Base-by-base conservation (phyloP, 1,284 basidiomycete species). In the Sutorius eximius region DNA sequence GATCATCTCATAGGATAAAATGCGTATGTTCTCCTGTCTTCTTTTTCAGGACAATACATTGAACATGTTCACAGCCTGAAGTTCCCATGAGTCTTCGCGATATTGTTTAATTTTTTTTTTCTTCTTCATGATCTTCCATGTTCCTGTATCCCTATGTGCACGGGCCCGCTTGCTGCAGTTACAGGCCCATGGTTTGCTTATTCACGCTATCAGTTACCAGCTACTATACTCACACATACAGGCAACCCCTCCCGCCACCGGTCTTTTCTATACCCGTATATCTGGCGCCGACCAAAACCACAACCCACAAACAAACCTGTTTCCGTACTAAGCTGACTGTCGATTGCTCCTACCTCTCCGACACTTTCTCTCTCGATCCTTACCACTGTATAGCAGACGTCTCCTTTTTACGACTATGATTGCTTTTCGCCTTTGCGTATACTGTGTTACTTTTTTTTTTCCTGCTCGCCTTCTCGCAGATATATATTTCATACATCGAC, bases 81-180 rank as follows among this genome's bases (percentile, higher is more conserved):
- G 89, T 92, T 71, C 89, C 89, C 59, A 84, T 86, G 77, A 89
- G 83, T 77, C 85, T 92, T 70, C 89, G 89, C 71, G 89, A 92
- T 77, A 81, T 90, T 78, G 79, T 91, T 74, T 91, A 80, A 88
- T 73, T 74, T 50, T 33, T 27, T 5, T 27, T 27, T 27, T 5
- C 24, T 27, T 27, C 6, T 62, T 48, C 43, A 62, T 33, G 57
- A 55, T 27, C 36, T 51, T 57, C 55, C n/a, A 64, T 73, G 72
- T 80, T 81, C 77, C 78, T 91, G 88, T 91, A 91, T 91, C 88
- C 83, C 79, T 91, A 89, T 75, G 73, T 61, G 62, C 71, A 59
- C 58, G 57, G 70, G 58, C 60, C 61, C 58, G 20, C 46, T 50
- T 57, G 53, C 53, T 61, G 49, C 66, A 53, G 64, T 54, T 55